phyloP scores from a whole-genome alignment of 208 protist species.

The Trypanosoma platydactyli region DNA sequence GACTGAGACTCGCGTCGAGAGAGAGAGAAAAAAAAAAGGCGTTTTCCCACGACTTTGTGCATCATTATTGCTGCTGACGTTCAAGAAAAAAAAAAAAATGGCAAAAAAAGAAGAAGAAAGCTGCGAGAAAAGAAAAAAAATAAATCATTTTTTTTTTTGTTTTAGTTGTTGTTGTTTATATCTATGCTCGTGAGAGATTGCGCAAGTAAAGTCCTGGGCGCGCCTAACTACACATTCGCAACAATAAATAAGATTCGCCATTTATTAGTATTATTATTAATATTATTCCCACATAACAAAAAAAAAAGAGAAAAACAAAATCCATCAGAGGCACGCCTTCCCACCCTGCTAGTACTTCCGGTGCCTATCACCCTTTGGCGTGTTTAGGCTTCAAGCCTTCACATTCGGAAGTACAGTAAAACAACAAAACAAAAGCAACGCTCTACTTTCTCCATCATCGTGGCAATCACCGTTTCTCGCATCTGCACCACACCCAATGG shows the following conservation, averaged over 20 bases:
- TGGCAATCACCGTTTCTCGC: not conserved
- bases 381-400: no score
- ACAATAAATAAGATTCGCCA: not conserved
- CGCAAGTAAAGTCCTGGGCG: no score
- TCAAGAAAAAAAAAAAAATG: conserved; percentile 23
- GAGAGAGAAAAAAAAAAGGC: no score
- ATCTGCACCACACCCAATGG: not conserved
- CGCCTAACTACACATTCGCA: no score
- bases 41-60: no score
- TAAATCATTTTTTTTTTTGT: no score
- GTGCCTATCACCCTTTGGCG: not conserved
- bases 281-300: not conserved
- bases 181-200: no score
- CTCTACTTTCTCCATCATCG: not conserved
- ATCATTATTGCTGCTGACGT: no score
- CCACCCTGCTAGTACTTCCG: not conserved
- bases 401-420: conserved; percentile 8
- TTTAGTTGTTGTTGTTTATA: no score
- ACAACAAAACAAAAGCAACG: not conserved
- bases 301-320: conserved; percentile 14
- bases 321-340: not conserved
- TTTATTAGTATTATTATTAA: not conserved
- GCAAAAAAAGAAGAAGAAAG: conserved; percentile 8
- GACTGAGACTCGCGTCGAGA: no score
- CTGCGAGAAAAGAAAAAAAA: not conserved